These are phyloP conservation scores for Naganishia sp. DNA, from an alignment of 1,284 basidiomycete genomes.

Conservation along the genomic window DNA sequence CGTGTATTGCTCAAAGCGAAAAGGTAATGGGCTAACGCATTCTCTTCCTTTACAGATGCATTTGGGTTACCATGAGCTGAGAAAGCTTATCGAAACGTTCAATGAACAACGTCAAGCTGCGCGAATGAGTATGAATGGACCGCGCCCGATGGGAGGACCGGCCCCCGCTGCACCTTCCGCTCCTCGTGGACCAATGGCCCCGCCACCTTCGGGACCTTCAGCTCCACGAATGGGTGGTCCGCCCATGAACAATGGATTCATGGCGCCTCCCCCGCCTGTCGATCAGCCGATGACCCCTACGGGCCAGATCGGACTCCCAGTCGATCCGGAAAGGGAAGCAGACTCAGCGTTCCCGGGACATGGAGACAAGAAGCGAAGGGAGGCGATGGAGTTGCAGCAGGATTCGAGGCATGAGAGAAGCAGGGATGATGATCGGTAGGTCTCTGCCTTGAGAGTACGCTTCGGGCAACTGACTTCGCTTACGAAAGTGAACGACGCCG, in stretches of 20 bases:
- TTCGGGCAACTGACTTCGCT: too few relatives aligned
- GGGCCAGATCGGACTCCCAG: conserved; percentile 38
- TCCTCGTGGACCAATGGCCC: conserved; percentile 47
- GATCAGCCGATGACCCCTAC: conserved; percentile 22
- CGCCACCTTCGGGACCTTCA: conserved; percentile 39
- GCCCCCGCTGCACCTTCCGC: conserved; percentile 20
- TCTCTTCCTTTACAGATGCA: conserved; percentile 73
- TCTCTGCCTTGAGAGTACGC: conserved; percentile 34
- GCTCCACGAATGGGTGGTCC: conserved; percentile 21
- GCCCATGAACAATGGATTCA: conserved; percentile 4
- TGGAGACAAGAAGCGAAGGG: conserved; percentile 50
- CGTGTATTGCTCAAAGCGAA: conserved; percentile 40
- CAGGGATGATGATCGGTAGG: conserved; percentile 41
- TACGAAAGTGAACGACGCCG: conserved; percentile 29
- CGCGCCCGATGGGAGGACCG: conserved; percentile 16
- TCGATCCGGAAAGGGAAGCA: conserved; percentile 31
- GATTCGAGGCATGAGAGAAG: conserved; percentile 38
- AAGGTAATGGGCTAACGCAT: neutral
- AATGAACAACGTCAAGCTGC: conserved; percentile 83
- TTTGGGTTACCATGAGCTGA: conserved; percentile 94
- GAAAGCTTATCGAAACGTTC: conserved; percentile 87
- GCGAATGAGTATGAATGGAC: conserved; percentile 58
- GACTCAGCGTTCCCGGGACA: conserved; percentile 38
- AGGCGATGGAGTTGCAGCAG: conserved; percentile 52
- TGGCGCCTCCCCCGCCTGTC: conserved; percentile 15